Evolutionary conservation across 495 filamentous ascomycete species (phyloP).

Genomic region (Penicillium pancosmium): DNA sequence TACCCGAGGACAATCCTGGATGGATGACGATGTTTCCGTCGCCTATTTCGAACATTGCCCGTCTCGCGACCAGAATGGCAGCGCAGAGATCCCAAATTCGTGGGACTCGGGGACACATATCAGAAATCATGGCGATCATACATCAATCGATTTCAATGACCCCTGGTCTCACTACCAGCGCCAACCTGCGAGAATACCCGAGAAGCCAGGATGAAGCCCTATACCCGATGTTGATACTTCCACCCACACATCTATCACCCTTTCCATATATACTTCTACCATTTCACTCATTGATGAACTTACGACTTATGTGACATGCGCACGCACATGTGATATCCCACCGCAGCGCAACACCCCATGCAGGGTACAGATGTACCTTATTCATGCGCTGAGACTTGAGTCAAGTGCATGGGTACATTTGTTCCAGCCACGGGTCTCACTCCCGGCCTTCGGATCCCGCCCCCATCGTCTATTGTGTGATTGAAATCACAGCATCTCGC

Average conservation of each 20-base stretch:
- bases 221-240: no score
- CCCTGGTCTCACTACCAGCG: conserved; percentile 19
- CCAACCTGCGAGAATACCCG: conserved; percentile 8
- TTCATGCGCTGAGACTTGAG: background rate
- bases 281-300: conserved; percentile 19
- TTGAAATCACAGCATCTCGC: background rate
- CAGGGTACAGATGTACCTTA: background rate
- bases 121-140: conserved; percentile 23
- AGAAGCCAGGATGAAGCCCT: conserved; percentile 22
- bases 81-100: conserved; percentile 33
- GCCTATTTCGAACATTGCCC: conserved; percentile 49
- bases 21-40: conserved; percentile 48
- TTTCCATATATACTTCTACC: background rate
- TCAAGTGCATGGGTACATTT: background rate
- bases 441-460: conserved; percentile 8
- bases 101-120: conserved; percentile 40
- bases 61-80: conserved; percentile 18
- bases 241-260: background rate
- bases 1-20: conserved; percentile 31
- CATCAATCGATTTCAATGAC: conserved; percentile 33
- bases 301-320: conserved; percentile 29
- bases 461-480: background rate
- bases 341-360: background rate
- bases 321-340: conserved; percentile 19
- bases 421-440: background rate